These are phyloP conservation scores for Candida corydali DNA, from an alignment of 805 yeast species.

Conservation along the genomic window DNA sequence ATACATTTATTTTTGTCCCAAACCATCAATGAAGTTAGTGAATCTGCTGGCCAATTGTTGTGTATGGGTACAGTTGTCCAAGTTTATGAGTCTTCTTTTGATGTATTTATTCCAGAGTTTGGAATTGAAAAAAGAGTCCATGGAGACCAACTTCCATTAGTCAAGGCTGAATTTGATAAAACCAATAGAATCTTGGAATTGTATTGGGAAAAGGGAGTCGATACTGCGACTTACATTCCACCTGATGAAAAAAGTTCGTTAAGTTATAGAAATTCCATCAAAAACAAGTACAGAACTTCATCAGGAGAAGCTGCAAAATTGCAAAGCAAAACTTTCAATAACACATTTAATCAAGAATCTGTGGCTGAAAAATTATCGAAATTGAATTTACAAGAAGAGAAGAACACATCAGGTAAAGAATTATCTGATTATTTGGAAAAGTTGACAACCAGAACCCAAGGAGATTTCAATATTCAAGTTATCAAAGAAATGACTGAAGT, in stretches of 20 bases:
- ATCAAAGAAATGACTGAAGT: slow-evolving; percentile 71
- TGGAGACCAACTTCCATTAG: slow-evolving; percentile 92
- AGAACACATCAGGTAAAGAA: slow-evolving; percentile 19
- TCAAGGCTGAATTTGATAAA: slow-evolving; percentile 88
- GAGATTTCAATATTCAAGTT: slow-evolving; percentile 67
- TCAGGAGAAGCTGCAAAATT: slow-evolving; percentile 66
- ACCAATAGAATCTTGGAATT: slow-evolving; percentile 64
- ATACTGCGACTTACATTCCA: slow-evolving; percentile 86
- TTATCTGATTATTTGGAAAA: slow-evolving; percentile 56
- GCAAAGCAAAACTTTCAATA: slow-evolving; percentile 38
- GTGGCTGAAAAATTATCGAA: slow-evolving; percentile 46
- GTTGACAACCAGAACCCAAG: slow-evolving; percentile 58
- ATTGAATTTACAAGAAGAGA: slow-evolving; percentile 37
- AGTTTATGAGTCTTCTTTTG: slow-evolving; percentile 95
- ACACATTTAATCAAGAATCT: slow-evolving; percentile 33
- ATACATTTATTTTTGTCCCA: slow-evolving; percentile 82
- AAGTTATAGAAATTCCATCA: slow-evolving; percentile 73
- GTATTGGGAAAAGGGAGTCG: slow-evolving; percentile 90
- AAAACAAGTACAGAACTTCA: slow-evolving; percentile 71
- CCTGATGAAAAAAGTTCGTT: slow-evolving; percentile 80
- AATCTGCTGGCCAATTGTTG: slow-evolving; percentile 72
- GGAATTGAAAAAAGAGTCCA: slow-evolving; percentile 96
- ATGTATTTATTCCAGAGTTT: slow-evolving; percentile 85
- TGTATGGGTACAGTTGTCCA: slow-evolving; percentile 85
- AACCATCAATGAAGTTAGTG: slow-evolving; percentile 70